phyloP scores from a whole-genome alignment of 1,284 basidiomycete species.

The Phaffia rhodozyma region DNA sequence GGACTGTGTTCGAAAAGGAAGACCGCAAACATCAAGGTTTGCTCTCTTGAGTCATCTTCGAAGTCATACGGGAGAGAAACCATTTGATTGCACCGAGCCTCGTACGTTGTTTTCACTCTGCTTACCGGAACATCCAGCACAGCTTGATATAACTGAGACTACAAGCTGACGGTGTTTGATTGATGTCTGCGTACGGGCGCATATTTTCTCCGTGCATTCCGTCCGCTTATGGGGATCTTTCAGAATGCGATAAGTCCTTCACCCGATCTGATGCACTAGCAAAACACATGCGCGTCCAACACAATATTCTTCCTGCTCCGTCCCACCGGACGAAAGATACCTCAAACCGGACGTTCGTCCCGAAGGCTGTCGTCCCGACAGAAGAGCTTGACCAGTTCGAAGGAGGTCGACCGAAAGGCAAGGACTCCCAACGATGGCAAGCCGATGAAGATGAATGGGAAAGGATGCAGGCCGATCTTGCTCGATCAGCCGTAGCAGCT shows the following conservation, averaged over 20 bases:
- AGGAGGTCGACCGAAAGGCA: not conserved
- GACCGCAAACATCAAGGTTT: slow-evolving; percentile 73
- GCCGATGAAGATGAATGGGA: slow-evolving; percentile 9
- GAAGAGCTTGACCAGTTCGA: not conserved
- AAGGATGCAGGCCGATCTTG: not conserved
- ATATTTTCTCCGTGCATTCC: not conserved
- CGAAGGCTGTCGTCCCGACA: not conserved
- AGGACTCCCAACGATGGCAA: not conserved
- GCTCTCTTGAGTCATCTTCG: slow-evolving; percentile 75
- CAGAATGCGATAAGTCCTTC: slow-evolving; percentile 86
- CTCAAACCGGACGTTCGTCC: not conserved
- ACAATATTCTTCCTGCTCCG: slow-evolving; percentile 40
- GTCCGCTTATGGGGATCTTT: not conserved
- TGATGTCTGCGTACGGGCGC: not conserved
- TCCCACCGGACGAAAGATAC: not conserved
- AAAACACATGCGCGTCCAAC: slow-evolving; percentile 80
- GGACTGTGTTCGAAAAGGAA: slow-evolving; percentile 61
- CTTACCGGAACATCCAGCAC: too few species aligned
- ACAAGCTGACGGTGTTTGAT: not conserved
- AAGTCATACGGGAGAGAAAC: slow-evolving; percentile 85
- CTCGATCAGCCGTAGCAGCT: too few species aligned
- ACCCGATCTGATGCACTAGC: slow-evolving; percentile 81
- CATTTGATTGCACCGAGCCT: slow-evolving; percentile 67
- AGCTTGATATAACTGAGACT: not conserved
- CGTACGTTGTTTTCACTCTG: slow-evolving; percentile 40